Conservation (phyloP, 345 rosid genomes). For the Eucalyptus regnans region DNA sequence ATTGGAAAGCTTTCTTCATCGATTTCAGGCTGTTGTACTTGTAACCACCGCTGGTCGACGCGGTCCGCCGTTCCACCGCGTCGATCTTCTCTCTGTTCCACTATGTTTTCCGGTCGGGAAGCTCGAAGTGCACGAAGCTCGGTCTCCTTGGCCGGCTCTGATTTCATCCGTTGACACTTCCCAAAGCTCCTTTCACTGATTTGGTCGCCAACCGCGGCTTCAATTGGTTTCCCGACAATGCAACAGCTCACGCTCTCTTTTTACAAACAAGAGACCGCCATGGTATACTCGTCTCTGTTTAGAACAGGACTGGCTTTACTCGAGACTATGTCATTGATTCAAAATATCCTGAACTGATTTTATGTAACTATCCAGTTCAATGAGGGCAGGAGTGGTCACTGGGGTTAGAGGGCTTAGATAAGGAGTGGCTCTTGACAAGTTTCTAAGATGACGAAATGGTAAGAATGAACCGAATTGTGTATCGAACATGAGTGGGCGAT, state of each 20-base stretch:
- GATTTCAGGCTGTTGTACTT: background rate
- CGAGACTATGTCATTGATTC: background rate
- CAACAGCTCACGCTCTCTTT: background rate
- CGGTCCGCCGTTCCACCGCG: background rate
- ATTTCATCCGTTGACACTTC: background rate
- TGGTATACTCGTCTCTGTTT: background rate
- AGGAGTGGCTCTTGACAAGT: background rate
- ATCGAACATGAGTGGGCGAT: accelerated
- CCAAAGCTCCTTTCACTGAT: background rate
- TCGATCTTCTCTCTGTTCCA: background rate
- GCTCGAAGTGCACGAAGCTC: background rate
- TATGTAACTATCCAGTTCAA: accelerated
- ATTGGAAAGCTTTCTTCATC: background rate
- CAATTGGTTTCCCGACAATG: background rate
- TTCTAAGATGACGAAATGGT: accelerated
- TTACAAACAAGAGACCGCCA: background rate
- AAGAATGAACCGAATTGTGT: too few species aligned
- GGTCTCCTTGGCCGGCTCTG: background rate
- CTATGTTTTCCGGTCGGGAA: background rate
- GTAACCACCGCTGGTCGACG: background rate
- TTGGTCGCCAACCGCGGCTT: background rate
- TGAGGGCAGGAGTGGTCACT: accelerated
- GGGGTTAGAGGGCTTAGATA: background rate
- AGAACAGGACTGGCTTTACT: background rate
- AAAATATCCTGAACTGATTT: too few species aligned